A percentile compares a stretch with the other conserved stretches of the same genome.
Conservation (phyloP, 2,329 filamentous ascomycete species). For the Paecilomyces niveus region DNA sequence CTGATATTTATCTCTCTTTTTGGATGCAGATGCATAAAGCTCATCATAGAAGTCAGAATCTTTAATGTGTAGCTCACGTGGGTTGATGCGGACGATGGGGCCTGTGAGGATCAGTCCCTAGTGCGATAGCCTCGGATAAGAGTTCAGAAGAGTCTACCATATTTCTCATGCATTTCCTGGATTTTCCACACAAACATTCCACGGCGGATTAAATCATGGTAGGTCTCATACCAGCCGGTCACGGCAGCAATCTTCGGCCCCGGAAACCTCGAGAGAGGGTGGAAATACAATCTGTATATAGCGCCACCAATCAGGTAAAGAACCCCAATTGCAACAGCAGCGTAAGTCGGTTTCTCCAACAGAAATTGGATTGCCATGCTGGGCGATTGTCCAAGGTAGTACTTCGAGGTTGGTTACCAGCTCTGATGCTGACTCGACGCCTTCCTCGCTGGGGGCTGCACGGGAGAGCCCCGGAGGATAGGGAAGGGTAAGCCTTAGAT, state of each 20-base stretch:
- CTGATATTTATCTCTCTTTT: constrained; percentile 20
- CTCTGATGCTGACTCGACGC: not conserved
- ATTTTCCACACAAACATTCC: constrained; percentile 27
- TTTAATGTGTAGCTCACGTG: constrained; percentile 26
- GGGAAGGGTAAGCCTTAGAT: not conserved
- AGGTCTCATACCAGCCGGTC: constrained; percentile 26
- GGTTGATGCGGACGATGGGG: constrained; percentile 27
- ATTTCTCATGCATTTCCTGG: constrained; percentile 23
- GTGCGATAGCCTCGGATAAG: not conserved
- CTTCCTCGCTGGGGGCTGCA: not conserved
- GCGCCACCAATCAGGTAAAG: constrained; percentile 4
- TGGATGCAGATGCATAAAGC: constrained; percentile 20
- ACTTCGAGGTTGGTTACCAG: not conserved
- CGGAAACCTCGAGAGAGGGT: constrained; percentile 23
- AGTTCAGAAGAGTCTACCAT: constrained; percentile 13
- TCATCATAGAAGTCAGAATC: constrained; percentile 26
- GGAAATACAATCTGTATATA: constrained; percentile 25
- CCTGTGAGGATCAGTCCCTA: constrained; percentile 10
- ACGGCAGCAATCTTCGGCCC: constrained; percentile 26
- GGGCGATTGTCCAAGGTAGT: not conserved
- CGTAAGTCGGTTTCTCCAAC: not conserved
- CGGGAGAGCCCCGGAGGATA: not conserved
- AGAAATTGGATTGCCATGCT: not conserved
- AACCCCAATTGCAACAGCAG: not conserved
- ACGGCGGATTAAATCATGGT: constrained; percentile 24